Percentiles rank a stretch among this genome's conserved stretches.
phyloP scores from a whole-genome alignment of 2,329 filamentous ascomycete genomes.

The Neonectria sp. region DNA sequence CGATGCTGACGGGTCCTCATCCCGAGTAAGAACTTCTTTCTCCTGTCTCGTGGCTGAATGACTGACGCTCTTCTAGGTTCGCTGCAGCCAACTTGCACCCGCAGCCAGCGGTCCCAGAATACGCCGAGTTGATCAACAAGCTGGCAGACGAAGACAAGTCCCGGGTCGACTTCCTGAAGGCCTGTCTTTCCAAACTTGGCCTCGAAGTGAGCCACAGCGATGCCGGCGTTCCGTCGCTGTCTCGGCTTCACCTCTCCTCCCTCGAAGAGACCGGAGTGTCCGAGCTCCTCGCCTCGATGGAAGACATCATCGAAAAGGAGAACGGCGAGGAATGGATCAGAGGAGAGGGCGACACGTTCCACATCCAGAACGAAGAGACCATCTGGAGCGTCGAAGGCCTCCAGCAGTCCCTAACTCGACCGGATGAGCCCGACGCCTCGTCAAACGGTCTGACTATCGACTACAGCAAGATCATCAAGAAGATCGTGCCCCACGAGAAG shows the following conservation, averaged over 20 bases:
- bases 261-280: slow-evolving; percentile 74
- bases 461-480: slow-evolving; percentile 81
- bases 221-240: slow-evolving; percentile 82
- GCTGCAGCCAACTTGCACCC: slow-evolving; percentile 82
- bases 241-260: slow-evolving; percentile 86
- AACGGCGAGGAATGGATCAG: slow-evolving; percentile 80
- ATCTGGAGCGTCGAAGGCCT: slow-evolving; percentile 72
- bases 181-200: slow-evolving; percentile 84
- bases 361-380: slow-evolving; percentile 77
- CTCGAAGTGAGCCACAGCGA: slow-evolving; percentile 82
- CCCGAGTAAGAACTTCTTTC: slow-evolving; percentile 76
- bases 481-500: slow-evolving; percentile 79
- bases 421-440: slow-evolving; percentile 47
- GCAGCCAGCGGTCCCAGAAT: slow-evolving; percentile 77
- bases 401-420: slow-evolving; percentile 63
- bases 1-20: slow-evolving; percentile 88
- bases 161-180: slow-evolving; percentile 82
- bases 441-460: slow-evolving; percentile 73
- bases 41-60: too few relatives aligned
- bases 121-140: slow-evolving; percentile 77
- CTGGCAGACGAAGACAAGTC: slow-evolving; percentile 79
- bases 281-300: slow-evolving; percentile 76
- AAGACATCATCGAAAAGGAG: slow-evolving; percentile 77
- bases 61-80: slow-evolving; percentile 72
- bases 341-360: slow-evolving; percentile 87